A percentile compares a stretch with the other conserved stretches of the same genome.
These are phyloP conservation scores for Hypoxylon intermedium DNA, from an alignment of 495 filamentous ascomycete species.

Conservation along the genomic window DNA sequence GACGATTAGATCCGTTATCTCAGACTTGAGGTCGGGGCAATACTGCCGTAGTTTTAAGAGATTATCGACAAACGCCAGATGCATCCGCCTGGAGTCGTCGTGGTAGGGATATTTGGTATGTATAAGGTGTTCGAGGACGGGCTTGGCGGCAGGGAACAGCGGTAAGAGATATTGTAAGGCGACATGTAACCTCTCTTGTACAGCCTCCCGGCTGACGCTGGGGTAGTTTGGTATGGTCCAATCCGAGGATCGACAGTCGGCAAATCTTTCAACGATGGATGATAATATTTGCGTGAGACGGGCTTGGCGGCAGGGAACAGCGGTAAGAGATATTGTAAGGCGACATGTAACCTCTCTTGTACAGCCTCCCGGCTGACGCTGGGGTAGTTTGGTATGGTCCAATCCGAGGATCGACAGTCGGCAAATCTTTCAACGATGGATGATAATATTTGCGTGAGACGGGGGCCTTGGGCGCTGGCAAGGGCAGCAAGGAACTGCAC, in stretches of 20 bases:
- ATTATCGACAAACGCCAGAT: constrained; percentile 80
- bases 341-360: constrained; percentile 74
- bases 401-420: constrained; percentile 55
- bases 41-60: constrained; percentile 76
- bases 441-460: constrained; percentile 63
- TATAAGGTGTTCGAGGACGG: constrained; percentile 69
- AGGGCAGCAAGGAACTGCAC: constrained; percentile 81
- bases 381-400: constrained; percentile 66
- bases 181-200: constrained; percentile 74
- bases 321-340: constrained; percentile 75
- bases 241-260: constrained; percentile 55
- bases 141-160: constrained; percentile 75
- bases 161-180: constrained; percentile 76
- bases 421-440: constrained; percentile 83
- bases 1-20: constrained; percentile 83
- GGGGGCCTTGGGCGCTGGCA: constrained; percentile 74
- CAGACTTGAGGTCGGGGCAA: constrained; percentile 77
- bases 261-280: constrained; percentile 82
- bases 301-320: constrained; percentile 76
- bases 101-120: constrained; percentile 74
- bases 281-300: constrained; percentile 63
- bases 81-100: constrained; percentile 72
- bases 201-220: constrained; percentile 61
- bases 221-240: constrained; percentile 67
- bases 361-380: constrained; percentile 64